Base-by-base conservation (phyloP, 768 basidiomycete genomes). In the Kwoniella sp. region DNA sequence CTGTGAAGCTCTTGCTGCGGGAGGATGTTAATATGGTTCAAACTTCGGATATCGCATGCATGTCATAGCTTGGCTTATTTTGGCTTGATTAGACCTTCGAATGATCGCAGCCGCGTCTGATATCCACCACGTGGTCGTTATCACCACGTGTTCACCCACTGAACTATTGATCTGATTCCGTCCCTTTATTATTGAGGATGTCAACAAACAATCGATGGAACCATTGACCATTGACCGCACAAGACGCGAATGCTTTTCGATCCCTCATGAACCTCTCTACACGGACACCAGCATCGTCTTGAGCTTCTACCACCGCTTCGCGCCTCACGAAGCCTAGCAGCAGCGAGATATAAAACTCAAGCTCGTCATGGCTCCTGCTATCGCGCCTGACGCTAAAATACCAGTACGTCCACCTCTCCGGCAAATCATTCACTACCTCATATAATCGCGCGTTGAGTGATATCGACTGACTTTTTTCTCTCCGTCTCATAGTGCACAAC, bases 341-440 rank as follows among this genome's bases (percentile, higher is more conserved):
- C 7, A 37, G 7, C 5, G 34, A 5, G 34, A 37, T 37, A n/a
- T n/a, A n/a, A n/a, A n/a, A 37, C 34, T 37, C 7, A 37, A 7
- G 5, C 13, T 37, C 61, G 64, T 30, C 11, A 75, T 75, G 72
- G 67, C 74, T 12, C 66, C 72, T 15, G 58, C 63, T 1, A 52
- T 66, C 11, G 71, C 73, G 58, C 66, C 69, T 23, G 75, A 78
- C 52, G 77, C 70, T 55, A 78, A 78, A 56, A 78, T 76, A 58
- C 68, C 72, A 26, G 77, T 76, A 47, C 56, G 77, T 58, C 15
- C 17, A 9, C 15, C 41, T 45, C 20, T 8, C 5, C 7, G 34
- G 13, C 12, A 30, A 34, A 2, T 9, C 37, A 23, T 23, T 22
- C 17, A n/a, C 5, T 11, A 15, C 9, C 23, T n/a, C 53, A n/a